A percentile compares a stretch with the other conserved stretches of the same genome.
phyloP scores from a whole-genome alignment of 208 protist species.

The Crithidia mellificae region DNA sequence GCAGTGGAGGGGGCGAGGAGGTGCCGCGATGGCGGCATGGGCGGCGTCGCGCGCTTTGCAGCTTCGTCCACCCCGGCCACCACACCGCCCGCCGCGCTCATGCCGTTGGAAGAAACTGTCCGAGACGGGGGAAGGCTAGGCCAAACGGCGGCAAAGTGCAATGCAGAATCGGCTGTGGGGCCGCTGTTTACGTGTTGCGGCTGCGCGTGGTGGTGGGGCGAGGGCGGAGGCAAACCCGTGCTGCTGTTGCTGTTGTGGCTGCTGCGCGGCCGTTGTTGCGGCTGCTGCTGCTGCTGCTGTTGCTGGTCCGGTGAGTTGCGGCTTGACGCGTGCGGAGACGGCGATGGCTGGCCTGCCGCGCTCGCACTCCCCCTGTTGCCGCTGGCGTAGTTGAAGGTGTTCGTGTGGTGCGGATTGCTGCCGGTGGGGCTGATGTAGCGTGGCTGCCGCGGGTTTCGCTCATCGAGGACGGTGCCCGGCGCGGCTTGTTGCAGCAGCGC shows the following conservation, averaged over 20 bases:
- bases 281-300: neutral
- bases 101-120: too few species aligned
- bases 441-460: neutral
- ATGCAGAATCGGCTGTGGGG: neutral
- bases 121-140: neutral
- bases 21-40: neutral
- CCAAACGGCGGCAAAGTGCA: constrained; percentile 5
- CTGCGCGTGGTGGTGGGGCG: neutral
- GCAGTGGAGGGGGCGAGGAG: neutral
- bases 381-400: too few species aligned
- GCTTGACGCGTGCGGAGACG: neutral
- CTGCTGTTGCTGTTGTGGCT: neutral
- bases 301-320: neutral
- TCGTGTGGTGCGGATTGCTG: too few species aligned
- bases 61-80: neutral
- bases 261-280: neutral
- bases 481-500: constrained; percentile 18
- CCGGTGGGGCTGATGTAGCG: neutral
- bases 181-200: neutral
- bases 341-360: neutral
- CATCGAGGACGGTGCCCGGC: neutral
- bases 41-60: constrained; percentile 1
- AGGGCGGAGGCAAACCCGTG: constrained; percentile 3
- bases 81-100: too few species aligned
- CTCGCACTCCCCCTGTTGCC: neutral